Evolutionary conservation across 2,329 filamentous ascomycete genomes (phyloP), one percentile per base, ranked within the genome.

Genomic region (Penicillium sumatraense): DNA sequence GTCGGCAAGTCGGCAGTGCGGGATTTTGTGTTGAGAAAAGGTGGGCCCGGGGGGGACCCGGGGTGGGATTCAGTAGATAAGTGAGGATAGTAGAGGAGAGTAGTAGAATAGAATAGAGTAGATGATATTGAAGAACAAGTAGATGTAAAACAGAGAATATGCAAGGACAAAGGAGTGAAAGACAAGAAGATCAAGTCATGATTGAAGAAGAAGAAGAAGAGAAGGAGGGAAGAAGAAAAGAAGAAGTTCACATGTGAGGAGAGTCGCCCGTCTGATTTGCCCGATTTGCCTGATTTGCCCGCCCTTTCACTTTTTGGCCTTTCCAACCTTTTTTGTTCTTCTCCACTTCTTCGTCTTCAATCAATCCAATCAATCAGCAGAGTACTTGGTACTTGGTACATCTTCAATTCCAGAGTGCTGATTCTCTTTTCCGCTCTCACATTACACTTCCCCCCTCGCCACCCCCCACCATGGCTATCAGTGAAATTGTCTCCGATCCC

Each of bases 401-500:
- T n/a, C n/a, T n/a, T n/a, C 1, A 16, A 35, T 55, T 51, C 35
- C 27, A 11, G 36, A 40, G 5, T 40, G 4, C 36, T 13, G 36
- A 40, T 42, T 56, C 4, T 58, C 52, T 44, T 48, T 50, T 48
- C 51, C 7, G 7, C 33, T 16, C 16, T 23, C 16, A 38, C 35
- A 33, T 16, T 10, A 18, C n/a, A 36, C 35, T 20, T 20, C 7
- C n/a, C 4, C 13, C 31, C 5, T n/a, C 16, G 14, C 33, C 3
- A 16, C 3, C 16, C 16, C 35, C 10, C 38, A 23, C 38, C 54
- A 87, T 87, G 84, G 74, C 81, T 31, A 79, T 82, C 65, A 76
- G 81, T 58, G 75, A 81, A 20, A 83, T 87, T 59, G 83, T 91
- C 59, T 85, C 82, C 53, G 86, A 90, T 66, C 78, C 84, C 2